Evolutionary conservation across 257 asterid species (phyloP).

Genomic region (Galeopsis tetrahit): DNA sequence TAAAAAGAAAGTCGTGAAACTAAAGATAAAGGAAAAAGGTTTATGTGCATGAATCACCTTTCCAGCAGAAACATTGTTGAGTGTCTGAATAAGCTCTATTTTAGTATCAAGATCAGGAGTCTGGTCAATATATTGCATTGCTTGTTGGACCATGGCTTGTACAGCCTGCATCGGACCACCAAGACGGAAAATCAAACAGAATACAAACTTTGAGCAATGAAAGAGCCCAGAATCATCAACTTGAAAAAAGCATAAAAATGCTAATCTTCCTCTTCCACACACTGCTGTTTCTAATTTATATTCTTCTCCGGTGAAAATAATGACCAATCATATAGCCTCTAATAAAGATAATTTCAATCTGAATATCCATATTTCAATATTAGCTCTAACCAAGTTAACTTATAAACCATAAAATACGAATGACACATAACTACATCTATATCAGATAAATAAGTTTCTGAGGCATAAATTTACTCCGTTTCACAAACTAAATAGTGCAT

Average conservation of each 20-base stretch:
- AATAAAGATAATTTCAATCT: background rate
- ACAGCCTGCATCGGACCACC: constrained; percentile 65
- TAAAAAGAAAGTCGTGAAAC: too few species aligned
- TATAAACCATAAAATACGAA: too few species aligned
- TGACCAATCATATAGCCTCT: background rate
- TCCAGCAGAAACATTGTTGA: constrained; percentile 92
- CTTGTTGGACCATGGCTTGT: constrained; percentile 96
- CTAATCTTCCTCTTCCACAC: background rate
- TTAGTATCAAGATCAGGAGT: constrained; percentile 90
- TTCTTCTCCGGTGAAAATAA: too few species aligned
- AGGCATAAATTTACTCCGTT: background rate
- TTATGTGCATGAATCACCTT: constrained; percentile 55
- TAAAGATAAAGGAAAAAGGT: too few species aligned
- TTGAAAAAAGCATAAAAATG: too few species aligned
- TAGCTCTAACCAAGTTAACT: background rate
- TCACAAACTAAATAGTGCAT: background rate
- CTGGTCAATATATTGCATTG: constrained; percentile 93
- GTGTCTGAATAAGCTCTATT: constrained; percentile 88
- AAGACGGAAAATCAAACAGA: constrained; percentile 2
- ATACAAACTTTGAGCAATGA: constrained; percentile 22
- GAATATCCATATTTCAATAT: background rate
- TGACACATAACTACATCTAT: background rate
- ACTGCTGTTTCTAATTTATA: background rate
- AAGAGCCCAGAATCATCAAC: background rate
- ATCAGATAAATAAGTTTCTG: background rate